Evolutionary conservation across 495 filamentous ascomycete genomes (phyloP).

Genomic region (Neurospora discreta): DNA sequence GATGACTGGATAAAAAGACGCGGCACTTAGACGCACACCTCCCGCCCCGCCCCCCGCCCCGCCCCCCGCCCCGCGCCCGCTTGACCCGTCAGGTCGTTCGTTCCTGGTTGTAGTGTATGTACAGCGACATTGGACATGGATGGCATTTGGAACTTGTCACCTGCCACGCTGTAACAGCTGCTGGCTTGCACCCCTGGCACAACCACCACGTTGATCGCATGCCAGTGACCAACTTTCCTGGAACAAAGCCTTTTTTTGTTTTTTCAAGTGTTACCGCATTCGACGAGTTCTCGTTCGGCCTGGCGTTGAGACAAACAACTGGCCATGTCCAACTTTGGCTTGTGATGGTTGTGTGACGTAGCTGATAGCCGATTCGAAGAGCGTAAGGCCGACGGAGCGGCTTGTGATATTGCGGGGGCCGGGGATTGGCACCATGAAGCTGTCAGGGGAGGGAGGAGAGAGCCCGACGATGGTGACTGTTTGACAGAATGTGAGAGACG

Average conservation of each 20-base stretch:
- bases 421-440: background rate
- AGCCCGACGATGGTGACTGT: background rate
- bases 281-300: background rate
- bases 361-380: slow-evolving; percentile 29
- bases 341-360: slow-evolving; percentile 24
- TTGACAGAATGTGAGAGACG: no score
- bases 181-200: background rate
- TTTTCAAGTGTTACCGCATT: background rate
- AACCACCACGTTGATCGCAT: background rate
- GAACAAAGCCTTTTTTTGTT: background rate
- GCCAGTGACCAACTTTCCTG: background rate
- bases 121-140: background rate
- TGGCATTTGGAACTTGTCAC: background rate
- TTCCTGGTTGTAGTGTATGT: background rate
- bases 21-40: background rate
- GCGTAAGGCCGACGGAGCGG: slow-evolving; percentile 23
- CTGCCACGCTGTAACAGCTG: background rate
- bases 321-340: slow-evolving; percentile 10
- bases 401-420: slow-evolving; percentile 44
- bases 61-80: background rate
- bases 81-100: background rate
- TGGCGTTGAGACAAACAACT: background rate
- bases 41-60: background rate
- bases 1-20: background rate
- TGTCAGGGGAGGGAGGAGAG: background rate